Percentiles rank a stretch among this genome's conserved stretches.
phyloP scores from a whole-genome alignment of 768 basidiomycete species.

The Solioccasus polychromus region DNA sequence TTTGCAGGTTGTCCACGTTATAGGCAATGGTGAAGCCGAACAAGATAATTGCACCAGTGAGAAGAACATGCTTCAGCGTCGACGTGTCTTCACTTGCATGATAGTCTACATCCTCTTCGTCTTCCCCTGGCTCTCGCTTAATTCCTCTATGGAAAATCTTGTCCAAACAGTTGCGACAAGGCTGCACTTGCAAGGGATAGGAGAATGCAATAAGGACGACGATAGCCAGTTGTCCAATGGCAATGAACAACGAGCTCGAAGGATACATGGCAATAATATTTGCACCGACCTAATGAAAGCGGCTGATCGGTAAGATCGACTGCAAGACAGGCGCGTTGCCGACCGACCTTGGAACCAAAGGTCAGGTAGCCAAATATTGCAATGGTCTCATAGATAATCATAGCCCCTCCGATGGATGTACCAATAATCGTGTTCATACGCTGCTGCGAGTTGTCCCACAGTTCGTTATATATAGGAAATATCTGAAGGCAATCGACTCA shows the following conservation, averaged over 20 bases:
- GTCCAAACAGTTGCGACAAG: slow-evolving; percentile 88
- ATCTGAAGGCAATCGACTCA: slow-evolving; percentile 46
- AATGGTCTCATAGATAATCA: slow-evolving; percentile 84
- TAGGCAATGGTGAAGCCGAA: slow-evolving; percentile 72
- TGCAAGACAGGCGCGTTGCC: neutral
- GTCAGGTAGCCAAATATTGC: slow-evolving; percentile 89
- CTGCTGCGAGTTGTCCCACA: slow-evolving; percentile 72
- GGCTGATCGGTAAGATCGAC: slow-evolving; percentile 1
- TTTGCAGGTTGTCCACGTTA: slow-evolving; percentile 71
- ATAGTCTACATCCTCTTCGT: slow-evolving; percentile 51
- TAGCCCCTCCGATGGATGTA: slow-evolving; percentile 81
- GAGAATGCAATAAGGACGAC: slow-evolving; percentile 87
- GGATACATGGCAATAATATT: slow-evolving; percentile 97
- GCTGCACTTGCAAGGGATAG: slow-evolving; percentile 93
- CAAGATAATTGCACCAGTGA: slow-evolving; percentile 66
- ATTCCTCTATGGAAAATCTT: slow-evolving; percentile 68
- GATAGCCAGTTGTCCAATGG: slow-evolving; percentile 90
- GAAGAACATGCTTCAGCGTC: slow-evolving; percentile 58
- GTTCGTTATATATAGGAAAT: slow-evolving; percentile 93
- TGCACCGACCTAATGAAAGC: slow-evolving; percentile 61
- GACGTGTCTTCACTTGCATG: slow-evolving; percentile 64
- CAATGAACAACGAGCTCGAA: slow-evolving; percentile 86
- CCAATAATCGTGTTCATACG: slow-evolving; percentile 89
- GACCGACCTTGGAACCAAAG: slow-evolving; percentile 77
- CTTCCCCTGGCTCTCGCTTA: slow-evolving; percentile 42